phyloP scores from a whole-genome alignment of 371 early-diverging fungal species.

The Dichotomocladium elegans region DNA sequence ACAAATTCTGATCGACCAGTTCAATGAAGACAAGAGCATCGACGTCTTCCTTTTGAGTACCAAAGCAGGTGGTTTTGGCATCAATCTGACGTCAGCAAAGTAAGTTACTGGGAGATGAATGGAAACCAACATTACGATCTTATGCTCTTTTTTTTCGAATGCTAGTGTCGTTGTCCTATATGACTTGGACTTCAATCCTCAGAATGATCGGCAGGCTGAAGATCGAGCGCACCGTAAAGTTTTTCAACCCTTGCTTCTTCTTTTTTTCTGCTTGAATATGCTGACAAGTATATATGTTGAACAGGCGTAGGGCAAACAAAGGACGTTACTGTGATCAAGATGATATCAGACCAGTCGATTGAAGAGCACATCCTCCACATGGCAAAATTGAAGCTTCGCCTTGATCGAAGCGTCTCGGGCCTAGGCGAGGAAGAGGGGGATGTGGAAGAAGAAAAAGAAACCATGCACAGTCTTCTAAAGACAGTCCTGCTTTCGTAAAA shows the following conservation, averaged over 20 bases:
- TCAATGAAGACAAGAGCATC: slow-evolving; percentile 56
- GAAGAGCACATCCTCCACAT: slow-evolving; percentile 71
- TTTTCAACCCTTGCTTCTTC: not conserved
- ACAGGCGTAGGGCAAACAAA: slow-evolving; percentile 85
- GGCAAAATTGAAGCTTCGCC: slow-evolving; percentile 67
- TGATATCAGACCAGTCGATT: slow-evolving; percentile 70
- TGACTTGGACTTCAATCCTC: slow-evolving; percentile 94
- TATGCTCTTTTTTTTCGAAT: no score
- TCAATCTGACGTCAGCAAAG: slow-evolving; percentile 90
- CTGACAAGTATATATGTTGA: slow-evolving; percentile 4
- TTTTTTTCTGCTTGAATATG: not conserved
- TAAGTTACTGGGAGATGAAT: slow-evolving; percentile 11
- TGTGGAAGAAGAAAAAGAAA: slow-evolving; percentile 6
- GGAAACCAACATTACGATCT: not conserved
- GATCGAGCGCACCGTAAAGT: slow-evolving; percentile 84
- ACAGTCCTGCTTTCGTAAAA: slow-evolving; percentile 9
- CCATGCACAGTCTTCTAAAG: slow-evolving; percentile 9
- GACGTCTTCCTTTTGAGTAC: slow-evolving; percentile 87
- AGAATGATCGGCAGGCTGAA: slow-evolving; percentile 94
- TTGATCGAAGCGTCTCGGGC: slow-evolving; percentile 66
- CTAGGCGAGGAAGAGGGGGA: slow-evolving; percentile 1
- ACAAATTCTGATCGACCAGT: slow-evolving; percentile 77
- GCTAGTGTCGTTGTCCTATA: slow-evolving; percentile 81
- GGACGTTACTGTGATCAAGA: slow-evolving; percentile 74
- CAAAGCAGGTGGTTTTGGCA: slow-evolving; percentile 88